A percentile compares a stretch with the other conserved stretches of the same genome.
Evolutionary conservation across 768 basidiomycete species (phyloP).

Genomic region (Leccinum rimulosum): DNA sequence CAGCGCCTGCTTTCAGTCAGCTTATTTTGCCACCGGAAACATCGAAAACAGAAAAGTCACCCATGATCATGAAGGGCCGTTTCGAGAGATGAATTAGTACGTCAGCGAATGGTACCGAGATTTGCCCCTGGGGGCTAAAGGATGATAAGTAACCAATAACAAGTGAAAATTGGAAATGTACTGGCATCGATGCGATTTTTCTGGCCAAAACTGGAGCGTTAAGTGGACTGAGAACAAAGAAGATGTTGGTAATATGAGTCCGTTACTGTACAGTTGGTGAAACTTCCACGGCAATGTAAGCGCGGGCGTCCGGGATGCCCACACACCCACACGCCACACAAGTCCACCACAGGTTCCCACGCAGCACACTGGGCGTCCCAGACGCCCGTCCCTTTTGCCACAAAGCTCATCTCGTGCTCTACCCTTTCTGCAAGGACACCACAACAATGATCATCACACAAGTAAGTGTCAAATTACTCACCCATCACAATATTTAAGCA

Average conservation of each 20-base stretch:
- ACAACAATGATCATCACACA: no score
- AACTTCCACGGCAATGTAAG: no score
- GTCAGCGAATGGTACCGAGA: slow-evolving; percentile 33
- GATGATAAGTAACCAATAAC: not conserved
- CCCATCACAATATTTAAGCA: no score
- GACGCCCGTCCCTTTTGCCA: no score
- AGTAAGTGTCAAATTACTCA: no score
- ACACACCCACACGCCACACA: no score
- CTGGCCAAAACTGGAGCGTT: slow-evolving; percentile 85
- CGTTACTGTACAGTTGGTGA: slow-evolving; percentile 76
- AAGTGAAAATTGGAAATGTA: slow-evolving; percentile 35
- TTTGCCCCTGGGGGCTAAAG: slow-evolving; percentile 69
- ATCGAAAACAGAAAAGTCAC: slow-evolving; percentile 6
- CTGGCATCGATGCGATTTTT: slow-evolving; percentile 67
- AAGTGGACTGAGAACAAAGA: slow-evolving; percentile 84
- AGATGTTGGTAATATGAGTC: slow-evolving; percentile 88
- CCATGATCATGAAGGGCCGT: slow-evolving; percentile 36
- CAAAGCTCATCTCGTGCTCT: no score
- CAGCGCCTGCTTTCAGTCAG: slow-evolving; percentile 43
- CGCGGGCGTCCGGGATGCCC: no score
- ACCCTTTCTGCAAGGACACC: no score
- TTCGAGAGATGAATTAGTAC: slow-evolving; percentile 24
- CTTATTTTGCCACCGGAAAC: not conserved
- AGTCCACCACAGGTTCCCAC: no score
- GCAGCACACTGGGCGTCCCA: no score